These are phyloP conservation scores for Paecilomyces fulvus DNA, from an alignment of 2,329 filamentous ascomycete species.

Conservation along the genomic window DNA sequence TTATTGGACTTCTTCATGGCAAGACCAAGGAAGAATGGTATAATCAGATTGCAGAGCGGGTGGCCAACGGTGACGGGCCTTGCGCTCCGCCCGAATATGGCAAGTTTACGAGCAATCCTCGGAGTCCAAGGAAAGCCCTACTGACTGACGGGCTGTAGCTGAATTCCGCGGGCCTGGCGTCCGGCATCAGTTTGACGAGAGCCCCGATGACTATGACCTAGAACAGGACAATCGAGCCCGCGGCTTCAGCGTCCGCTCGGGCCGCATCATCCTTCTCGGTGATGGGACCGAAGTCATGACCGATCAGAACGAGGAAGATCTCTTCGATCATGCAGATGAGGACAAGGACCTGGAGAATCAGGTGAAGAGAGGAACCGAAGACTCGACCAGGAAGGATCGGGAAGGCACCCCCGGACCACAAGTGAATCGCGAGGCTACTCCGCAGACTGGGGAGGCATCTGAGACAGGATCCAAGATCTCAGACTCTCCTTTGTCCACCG, in stretches of 20 bases:
- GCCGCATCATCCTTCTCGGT: constrained; percentile 87
- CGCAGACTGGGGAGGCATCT: constrained; percentile 11
- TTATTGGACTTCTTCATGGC: constrained; percentile 82
- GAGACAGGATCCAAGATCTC: constrained; percentile 20
- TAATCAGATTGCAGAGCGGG: constrained; percentile 84
- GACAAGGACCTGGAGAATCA: constrained; percentile 81
- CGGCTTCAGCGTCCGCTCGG: constrained; percentile 64
- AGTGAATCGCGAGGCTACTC: constrained; percentile 19
- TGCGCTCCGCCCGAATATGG: constrained; percentile 99
- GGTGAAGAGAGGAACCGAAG: constrained; percentile 54
- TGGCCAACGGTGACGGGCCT: constrained; percentile 93
- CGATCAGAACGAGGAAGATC: constrained; percentile 81
- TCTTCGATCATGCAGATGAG: constrained; percentile 85
- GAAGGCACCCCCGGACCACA: constrained; percentile 46
- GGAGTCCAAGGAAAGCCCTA: constrained; percentile 25
- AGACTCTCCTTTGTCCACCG: constrained; percentile 30
- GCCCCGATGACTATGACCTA: constrained; percentile 49
- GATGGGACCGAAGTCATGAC: constrained; percentile 90
- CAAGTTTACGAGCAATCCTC: constrained; percentile 55
- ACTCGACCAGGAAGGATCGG: constrained; percentile 34
- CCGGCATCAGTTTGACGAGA: constrained; percentile 75
- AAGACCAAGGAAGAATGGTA: constrained; percentile 98
- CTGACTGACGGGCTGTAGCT: constrained; percentile 49
- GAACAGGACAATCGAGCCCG: constrained; percentile 45
- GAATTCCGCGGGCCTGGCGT: constrained; percentile 78